Conservation (phyloP, 345 rosid species). For the Euphorbia pulcherrima region DNA sequence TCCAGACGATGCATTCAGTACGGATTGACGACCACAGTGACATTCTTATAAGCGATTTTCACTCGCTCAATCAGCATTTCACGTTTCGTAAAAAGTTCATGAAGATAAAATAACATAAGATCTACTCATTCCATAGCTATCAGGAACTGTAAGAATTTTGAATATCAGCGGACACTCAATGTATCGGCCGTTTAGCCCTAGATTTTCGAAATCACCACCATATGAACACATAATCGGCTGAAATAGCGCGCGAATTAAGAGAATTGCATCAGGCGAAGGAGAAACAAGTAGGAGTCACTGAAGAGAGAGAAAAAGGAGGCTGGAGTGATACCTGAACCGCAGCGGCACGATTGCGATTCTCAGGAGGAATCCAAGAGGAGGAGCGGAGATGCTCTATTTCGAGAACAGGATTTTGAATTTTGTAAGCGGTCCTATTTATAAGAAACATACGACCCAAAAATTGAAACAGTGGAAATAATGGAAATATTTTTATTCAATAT, state of each 20-base stretch:
- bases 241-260: background rate
- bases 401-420: background rate
- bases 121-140: background rate
- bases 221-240: background rate
- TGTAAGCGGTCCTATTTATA: background rate
- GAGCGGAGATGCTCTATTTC: no score
- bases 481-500: no score
- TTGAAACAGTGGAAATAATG: no score
- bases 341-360: background rate
- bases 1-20: background rate
- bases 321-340: background rate
- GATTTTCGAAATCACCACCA: background rate
- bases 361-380: background rate
- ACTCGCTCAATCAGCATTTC: background rate
- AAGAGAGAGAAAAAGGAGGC: no score
- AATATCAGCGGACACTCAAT: background rate
- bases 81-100: background rate
- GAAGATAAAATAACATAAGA: background rate
- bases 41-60: background rate
- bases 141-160: background rate
- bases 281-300: no score
- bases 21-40: background rate
- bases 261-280: no score
- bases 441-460: no score
- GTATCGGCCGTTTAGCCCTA: background rate